These are phyloP conservation scores for Aspergillus oerlinghausenensis DNA, from an alignment of 2,329 filamentous ascomycete species.

Conservation along the genomic window DNA sequence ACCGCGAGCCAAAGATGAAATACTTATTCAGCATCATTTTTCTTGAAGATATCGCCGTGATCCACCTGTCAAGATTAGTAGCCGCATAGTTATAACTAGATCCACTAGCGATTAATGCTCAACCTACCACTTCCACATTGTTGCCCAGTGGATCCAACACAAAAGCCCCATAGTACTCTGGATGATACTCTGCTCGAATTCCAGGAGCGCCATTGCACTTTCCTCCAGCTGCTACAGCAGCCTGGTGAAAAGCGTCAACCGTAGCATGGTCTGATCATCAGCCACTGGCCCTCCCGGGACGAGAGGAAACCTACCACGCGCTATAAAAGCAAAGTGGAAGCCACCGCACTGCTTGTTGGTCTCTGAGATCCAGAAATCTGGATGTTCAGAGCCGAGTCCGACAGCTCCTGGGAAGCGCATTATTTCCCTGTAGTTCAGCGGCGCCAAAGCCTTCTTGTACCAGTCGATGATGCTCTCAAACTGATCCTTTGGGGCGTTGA, in stretches of 20 bases:
- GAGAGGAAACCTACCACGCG: slow-evolving; percentile 15
- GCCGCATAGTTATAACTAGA: neutral
- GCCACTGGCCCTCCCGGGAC: neutral
- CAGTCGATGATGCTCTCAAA: slow-evolving; percentile 26
- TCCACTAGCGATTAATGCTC: neutral
- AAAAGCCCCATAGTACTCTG: slow-evolving; percentile 50
- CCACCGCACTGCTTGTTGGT: slow-evolving; percentile 7
- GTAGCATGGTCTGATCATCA: slow-evolving; percentile 32
- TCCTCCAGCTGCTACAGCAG: slow-evolving; percentile 42
- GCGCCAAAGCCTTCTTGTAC: slow-evolving; percentile 25
- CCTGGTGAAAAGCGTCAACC: slow-evolving; percentile 46
- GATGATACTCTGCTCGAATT: slow-evolving; percentile 39
- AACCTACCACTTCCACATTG: slow-evolving; percentile 45
- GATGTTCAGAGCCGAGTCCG: slow-evolving; percentile 24
- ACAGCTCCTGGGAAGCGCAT: slow-evolving; percentile 23
- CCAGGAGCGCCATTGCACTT: slow-evolving; percentile 50
- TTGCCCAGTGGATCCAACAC: slow-evolving; percentile 49
- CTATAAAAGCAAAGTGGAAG: slow-evolving; percentile 23
- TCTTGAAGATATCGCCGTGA: neutral
- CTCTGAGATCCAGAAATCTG: slow-evolving; percentile 28
- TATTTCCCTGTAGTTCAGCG: slow-evolving; percentile 26
- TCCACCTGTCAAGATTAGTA: neutral
- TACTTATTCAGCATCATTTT: too few species aligned
- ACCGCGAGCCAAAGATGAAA: neutral
- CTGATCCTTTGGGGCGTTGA: slow-evolving; percentile 22